Percentiles rank a stretch among this genome's conserved stretches.
phyloP scores from a whole-genome alignment of 495 filamentous ascomycete species.

The Parachaetomium inaequale region DNA sequence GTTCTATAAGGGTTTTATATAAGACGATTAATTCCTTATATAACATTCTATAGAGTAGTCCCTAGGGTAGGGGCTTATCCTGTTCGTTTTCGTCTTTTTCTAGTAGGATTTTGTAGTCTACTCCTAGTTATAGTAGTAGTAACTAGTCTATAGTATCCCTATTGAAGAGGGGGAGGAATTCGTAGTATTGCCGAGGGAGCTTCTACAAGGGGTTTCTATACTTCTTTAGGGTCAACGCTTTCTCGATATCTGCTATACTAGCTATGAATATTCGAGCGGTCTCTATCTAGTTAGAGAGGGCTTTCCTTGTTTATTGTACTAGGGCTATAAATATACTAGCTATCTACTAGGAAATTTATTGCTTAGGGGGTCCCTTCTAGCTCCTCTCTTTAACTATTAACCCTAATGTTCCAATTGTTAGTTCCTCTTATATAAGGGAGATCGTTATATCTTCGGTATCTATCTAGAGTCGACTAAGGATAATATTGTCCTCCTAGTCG shows the following conservation, averaged over 20 bases:
- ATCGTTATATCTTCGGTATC: background rate
- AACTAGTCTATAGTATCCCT: background rate
- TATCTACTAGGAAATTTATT: background rate
- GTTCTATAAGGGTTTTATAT: conserved; percentile 14
- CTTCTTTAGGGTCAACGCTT: background rate
- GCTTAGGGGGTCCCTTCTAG: background rate
- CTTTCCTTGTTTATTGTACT: background rate
- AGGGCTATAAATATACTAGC: background rate
- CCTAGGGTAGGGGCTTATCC: background rate
- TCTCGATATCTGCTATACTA: background rate
- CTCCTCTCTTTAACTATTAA: background rate
- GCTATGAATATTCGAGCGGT: background rate
- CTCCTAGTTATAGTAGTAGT: background rate
- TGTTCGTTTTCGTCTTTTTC: background rate
- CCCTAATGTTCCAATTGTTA: background rate
- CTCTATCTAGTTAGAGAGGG: background rate
- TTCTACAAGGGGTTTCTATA: background rate
- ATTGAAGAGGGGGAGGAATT: background rate
- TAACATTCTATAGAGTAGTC: conserved; percentile 27
- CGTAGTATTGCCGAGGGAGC: background rate
- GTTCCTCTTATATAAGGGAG: background rate
- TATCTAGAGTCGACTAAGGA: background rate
- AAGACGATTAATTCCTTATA: conserved; percentile 23
- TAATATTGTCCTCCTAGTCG: background rate
- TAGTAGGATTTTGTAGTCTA: background rate